Conservation (phyloP, 2,329 filamentous ascomycete genomes). For the Alternaria sp. region DNA sequence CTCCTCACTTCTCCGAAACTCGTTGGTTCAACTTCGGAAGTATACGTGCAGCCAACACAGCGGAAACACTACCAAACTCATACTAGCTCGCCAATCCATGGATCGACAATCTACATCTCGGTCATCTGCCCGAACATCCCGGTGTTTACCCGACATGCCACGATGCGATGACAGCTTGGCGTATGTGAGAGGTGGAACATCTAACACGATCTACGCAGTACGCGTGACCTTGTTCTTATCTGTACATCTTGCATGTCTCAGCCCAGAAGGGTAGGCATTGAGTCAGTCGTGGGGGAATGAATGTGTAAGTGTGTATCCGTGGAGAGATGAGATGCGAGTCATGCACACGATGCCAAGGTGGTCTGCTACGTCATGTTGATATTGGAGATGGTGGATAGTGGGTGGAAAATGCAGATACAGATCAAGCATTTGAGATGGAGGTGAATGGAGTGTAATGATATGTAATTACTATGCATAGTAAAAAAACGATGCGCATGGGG, state of each 20-base stretch:
- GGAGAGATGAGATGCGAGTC: background rate
- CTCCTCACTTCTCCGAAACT: no score
- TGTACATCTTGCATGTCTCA: fast-evolving
- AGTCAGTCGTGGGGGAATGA: background rate
- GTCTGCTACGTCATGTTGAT: background rate
- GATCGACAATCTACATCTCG: background rate
- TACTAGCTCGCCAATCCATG: background rate
- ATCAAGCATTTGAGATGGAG: background rate
- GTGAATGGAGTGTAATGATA: background rate
- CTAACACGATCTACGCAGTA: no score
- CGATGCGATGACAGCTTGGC: background rate
- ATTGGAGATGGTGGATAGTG: background rate
- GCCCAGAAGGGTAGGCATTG: fast-evolving
- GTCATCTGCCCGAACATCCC: background rate
- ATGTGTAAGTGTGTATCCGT: no score
- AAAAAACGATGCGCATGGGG: background rate
- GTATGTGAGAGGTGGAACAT: background rate
- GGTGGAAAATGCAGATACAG: background rate
- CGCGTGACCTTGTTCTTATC: background rate
- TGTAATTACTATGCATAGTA: background rate
- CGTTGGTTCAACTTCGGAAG: no score
- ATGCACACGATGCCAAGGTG: background rate
- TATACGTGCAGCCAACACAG: no score
- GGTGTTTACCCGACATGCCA: background rate
- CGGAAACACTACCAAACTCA: background rate